Evolutionary conservation across 768 basidiomycete species (phyloP).

Genomic region (Tubosaeta brunneosetosa): DNA sequence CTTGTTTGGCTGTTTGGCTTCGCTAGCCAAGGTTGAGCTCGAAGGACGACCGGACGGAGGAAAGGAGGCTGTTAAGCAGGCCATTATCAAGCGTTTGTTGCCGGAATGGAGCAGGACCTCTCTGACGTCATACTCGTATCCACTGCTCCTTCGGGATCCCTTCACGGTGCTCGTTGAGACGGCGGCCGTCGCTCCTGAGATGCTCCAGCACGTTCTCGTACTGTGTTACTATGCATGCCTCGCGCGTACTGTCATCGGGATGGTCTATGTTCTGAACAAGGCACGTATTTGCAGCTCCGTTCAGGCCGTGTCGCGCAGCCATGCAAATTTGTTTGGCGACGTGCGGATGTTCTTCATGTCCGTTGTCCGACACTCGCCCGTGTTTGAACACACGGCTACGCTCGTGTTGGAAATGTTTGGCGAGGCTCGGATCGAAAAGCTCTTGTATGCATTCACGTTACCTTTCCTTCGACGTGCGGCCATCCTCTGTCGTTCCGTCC

Average conservation of each 20-base stretch:
- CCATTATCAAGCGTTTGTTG: slow-evolving; percentile 82
- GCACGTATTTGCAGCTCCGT: slow-evolving; percentile 50
- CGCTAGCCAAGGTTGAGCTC: slow-evolving; percentile 64
- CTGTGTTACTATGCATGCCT: slow-evolving; percentile 89
- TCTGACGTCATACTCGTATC: slow-evolving; percentile 76
- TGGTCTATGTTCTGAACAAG: slow-evolving; percentile 80
- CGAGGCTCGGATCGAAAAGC: slow-evolving; percentile 77
- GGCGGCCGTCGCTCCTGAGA: slow-evolving; percentile 84
- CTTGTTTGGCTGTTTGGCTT: slow-evolving; percentile 63
- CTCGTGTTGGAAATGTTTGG: slow-evolving; percentile 76
- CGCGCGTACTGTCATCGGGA: slow-evolving; percentile 77
- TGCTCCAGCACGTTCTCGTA: slow-evolving; percentile 83
- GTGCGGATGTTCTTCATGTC: slow-evolving; percentile 89
- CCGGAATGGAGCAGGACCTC: slow-evolving; percentile 91
- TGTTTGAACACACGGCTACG: slow-evolving; percentile 81
- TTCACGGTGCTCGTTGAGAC: slow-evolving; percentile 87
- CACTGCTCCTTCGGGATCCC: slow-evolving; percentile 85
- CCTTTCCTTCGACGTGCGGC: slow-evolving; percentile 89
- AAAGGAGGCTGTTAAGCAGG: slow-evolving; percentile 71
- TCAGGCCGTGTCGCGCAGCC: slow-evolving; percentile 42
- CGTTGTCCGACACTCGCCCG: slow-evolving; percentile 82
- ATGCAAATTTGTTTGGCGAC: slow-evolving; percentile 76
- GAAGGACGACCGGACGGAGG: slow-evolving; percentile 69
- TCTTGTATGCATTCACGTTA: slow-evolving; percentile 82
- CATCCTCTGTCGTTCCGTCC: slow-evolving; percentile 74